Evolutionary conservation across 2,329 filamentous ascomycete species (phyloP), one percentile per base, ranked within the genome.

Genomic region (Nothophaeocryptopus gaeumannii): DNA sequence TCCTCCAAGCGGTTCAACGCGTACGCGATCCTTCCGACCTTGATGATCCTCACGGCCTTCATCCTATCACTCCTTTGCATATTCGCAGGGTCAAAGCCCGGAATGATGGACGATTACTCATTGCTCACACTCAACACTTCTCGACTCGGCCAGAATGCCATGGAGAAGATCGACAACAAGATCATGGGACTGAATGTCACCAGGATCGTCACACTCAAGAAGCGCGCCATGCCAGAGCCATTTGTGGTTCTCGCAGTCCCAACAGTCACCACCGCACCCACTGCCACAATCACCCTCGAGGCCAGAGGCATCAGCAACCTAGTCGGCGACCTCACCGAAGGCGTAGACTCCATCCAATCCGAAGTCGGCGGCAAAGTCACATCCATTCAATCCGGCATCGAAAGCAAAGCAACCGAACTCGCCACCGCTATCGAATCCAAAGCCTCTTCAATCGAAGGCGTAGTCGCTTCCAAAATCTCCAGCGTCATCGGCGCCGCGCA

Each of bases 91-190:
- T 73, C 76, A 33, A 80, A 78, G 59, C 71, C 69, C 44, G 71
- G 70, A 12, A 77, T 83, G 58, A 74, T 85, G 67, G 75, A 82
- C 51, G 69, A 77, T 41, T 80, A 78, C 51, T 71, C 80, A 48
- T 70, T 85, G 37, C 64, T 85, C 37, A 82, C 78, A 3, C 72
- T 84, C 56, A 83, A 83, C 66, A 79, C 77, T 15, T 81, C 79
- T 2, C 74, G 73, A 35, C 68, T 83, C 29, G 79, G 80, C 45
- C 70, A 65, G 41, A 61, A 66, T 45, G 46, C 66, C 30, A 51
- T 70, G 47, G 47, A 63, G 45, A 60, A 63, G 13, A 58, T 65
- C 31, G 59, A 64, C 38, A 45, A 54, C 39, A 63, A 60, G 47
- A 58, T 65, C 48, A 55, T 54, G 37, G 45, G 51, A 34, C 39